Base-by-base conservation (phyloP, 345 rosid genomes). In the Populus ilicifolia region DNA sequence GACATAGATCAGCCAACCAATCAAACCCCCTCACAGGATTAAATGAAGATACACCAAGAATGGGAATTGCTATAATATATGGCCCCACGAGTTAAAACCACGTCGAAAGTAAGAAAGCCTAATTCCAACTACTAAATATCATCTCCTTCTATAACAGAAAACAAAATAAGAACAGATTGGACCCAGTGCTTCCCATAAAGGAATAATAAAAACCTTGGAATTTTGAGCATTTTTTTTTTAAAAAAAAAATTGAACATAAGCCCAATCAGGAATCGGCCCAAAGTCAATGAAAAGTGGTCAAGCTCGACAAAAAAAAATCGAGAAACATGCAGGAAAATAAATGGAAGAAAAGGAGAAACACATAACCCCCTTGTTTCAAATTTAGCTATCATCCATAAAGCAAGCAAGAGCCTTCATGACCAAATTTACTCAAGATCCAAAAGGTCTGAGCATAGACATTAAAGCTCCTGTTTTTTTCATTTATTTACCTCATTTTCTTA, bases 1-100 rank as follows among this genome's bases (percentile, higher is more conserved):
- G 21, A 71, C 48, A 67, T 56, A 21, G 4, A 67, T 73, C 71
- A 56, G 71, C 79, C 39, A 68, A 78, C 25, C 25, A 73, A 73
- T 21, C 29, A 52, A 72, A 80, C 67, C 36, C n/a, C 64, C 18
- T 21, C 44, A 73, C 75, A 56, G 17, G 50, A 52, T 8, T 21
- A 71, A 74, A 46, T 29, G 52, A 74, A 63, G 35, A 59, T 6
- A 20, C 30, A 74, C 50, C 35, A 64, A 17, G 67, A 36, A 71
- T 67, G 8, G 1, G 25, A 56, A 36, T 36, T 14, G 33, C 63
- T 7, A 65, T 27, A 41, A 16, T n/a, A 64, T 35, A 76, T 38
- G 39, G 12, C 64, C 20, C 66, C 52, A 16, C 46, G 52, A 36
- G 8, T 12, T 21, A 52, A 67, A 65, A 25, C 63, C 68, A 23